Evolutionary conservation across 2,329 filamentous ascomycete species (phyloP).

Genomic region (Alternaria sp.): DNA sequence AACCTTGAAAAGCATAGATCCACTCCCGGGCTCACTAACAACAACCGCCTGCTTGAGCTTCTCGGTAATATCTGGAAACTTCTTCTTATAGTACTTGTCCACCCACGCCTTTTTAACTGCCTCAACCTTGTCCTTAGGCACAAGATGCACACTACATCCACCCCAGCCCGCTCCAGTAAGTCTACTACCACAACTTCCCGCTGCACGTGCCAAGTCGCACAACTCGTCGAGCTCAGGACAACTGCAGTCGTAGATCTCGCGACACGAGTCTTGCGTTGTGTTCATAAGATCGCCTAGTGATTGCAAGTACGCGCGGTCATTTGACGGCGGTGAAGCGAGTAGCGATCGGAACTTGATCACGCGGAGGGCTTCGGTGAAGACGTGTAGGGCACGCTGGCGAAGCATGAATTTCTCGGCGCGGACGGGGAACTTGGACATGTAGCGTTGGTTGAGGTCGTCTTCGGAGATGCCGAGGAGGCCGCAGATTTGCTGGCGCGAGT

Average conservation of each 20-base stretch:
- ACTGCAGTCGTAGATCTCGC: slow-evolving; percentile 88
- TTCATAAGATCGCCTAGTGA: slow-evolving; percentile 86
- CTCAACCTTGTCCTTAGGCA: slow-evolving; percentile 83
- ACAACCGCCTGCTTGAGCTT: slow-evolving; percentile 83
- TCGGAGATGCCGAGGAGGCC: slow-evolving; percentile 73
- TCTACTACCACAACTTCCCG: slow-evolving; percentile 84
- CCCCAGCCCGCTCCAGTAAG: slow-evolving; percentile 97
- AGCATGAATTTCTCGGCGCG: slow-evolving; percentile 88
- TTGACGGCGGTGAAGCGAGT: slow-evolving; percentile 61
- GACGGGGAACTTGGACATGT: slow-evolving; percentile 88
- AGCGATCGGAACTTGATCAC: slow-evolving; percentile 85
- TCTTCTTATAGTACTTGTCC: slow-evolving; percentile 81
- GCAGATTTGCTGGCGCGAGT: slow-evolving; percentile 87
- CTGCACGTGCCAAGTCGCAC: slow-evolving; percentile 78
- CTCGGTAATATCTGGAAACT: slow-evolving; percentile 71
- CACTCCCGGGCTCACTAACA: slow-evolving; percentile 85
- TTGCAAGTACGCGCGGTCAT: slow-evolving; percentile 71
- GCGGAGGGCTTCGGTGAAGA: slow-evolving; percentile 87
- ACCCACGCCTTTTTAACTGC: slow-evolving; percentile 80
- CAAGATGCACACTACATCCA: slow-evolving; percentile 92
- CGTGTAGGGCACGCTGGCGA: slow-evolving; percentile 86
- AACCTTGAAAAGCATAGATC: slow-evolving; percentile 57
- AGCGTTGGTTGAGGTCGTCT: slow-evolving; percentile 76
- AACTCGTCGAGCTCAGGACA: slow-evolving; percentile 92
- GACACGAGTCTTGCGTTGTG: slow-evolving; percentile 86